Evolutionary conservation across 192 early-diverging fungal genomes (phyloP), one percentile per base, ranked within the genome.

Genomic region (Entomortierella lignicola): DNA sequence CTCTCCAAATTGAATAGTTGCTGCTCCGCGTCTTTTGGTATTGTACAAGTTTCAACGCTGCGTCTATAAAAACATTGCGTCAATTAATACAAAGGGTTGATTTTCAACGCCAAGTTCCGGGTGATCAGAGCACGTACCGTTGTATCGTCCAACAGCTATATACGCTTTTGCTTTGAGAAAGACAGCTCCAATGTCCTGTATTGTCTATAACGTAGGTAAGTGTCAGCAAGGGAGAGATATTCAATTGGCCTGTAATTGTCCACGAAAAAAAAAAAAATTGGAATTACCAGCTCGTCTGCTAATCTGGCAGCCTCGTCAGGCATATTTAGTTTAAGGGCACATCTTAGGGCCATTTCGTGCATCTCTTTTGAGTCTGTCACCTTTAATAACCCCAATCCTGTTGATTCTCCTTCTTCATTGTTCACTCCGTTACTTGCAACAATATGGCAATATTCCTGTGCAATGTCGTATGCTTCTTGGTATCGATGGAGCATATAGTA

Each of bases 281-380:
- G 17, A 23, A 39, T 3, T 68, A 77, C 67, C 29, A 70, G 48
- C 4, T 53, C 68, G 12, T 79, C 75, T 4, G 57, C 75, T 8
- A 79, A 27, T 0, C 3, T 42, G 6, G 62, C 66, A 11, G 62
- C 67, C 13, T 65, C 68, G 8, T 30, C 31, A 17, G 60, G 47
- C 23, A 26, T 44, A 7, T 47, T 29, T 34, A 79, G 32, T 39
- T 70, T 79, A 8, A 79, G 17, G 2, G 66, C 60, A 39, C 75
- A 79, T 0, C 75, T 67, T 8, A 70, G 29, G 11, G 62, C 56
- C 75, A 79, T 79, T 32, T 79, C 75, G n/a, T 70, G 67, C 75
- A 79, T 65, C 26, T 79, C 75, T 37, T 56, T 79, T 12, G 75
- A 60, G 31, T 79, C 75, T 20, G 75, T 66, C 10, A 79, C 75